Conservation (phyloP, 768 basidiomycete species). For the Scleroderma citrinum region DNA sequence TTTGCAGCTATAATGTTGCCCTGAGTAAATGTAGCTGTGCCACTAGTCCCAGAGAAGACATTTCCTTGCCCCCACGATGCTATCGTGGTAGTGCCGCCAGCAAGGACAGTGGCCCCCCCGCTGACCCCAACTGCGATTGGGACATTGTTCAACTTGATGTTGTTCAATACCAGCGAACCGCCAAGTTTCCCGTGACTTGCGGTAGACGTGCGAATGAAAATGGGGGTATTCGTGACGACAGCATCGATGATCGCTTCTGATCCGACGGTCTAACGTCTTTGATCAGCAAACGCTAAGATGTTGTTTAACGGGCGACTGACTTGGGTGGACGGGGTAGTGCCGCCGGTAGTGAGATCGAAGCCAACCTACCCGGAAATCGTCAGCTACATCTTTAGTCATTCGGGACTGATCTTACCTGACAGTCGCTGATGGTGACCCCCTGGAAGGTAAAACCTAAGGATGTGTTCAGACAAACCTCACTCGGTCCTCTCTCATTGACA, state of each 20-base stretch:
- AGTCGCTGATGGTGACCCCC: constrained; percentile 26
- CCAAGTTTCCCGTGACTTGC: constrained; percentile 18
- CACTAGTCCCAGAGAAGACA: constrained; percentile 47
- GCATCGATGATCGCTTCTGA: constrained; percentile 30
- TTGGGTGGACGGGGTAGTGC: constrained; percentile 21
- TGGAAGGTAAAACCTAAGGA: constrained; percentile 30
- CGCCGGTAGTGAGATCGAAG: constrained; percentile 22
- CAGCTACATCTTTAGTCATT: neutral
- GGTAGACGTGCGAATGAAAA: constrained; percentile 25
- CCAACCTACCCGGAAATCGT: constrained; percentile 12
- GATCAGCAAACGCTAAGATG: neutral
- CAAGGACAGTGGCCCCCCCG: constrained; percentile 46
- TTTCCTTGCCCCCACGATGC: constrained; percentile 42
- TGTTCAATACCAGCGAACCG: constrained; percentile 31
- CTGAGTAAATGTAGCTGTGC: constrained; percentile 41
- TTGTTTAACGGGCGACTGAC: constrained; percentile 14
- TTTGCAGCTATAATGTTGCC: constrained; percentile 37
- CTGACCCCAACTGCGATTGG: constrained; percentile 40
- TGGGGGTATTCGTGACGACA: constrained; percentile 22
- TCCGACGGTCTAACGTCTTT: constrained; percentile 20
- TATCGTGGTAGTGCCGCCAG: constrained; percentile 45
- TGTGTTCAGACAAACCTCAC: neutral
- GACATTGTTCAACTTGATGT: constrained; percentile 28
- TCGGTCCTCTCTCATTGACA: no score
- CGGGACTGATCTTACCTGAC: constrained; percentile 17